Percentiles rank a stretch among this genome's conserved stretches.
Evolutionary conservation across 2,329 filamentous ascomycete genomes (phyloP).

Genomic region (Cercospora brassicicola): DNA sequence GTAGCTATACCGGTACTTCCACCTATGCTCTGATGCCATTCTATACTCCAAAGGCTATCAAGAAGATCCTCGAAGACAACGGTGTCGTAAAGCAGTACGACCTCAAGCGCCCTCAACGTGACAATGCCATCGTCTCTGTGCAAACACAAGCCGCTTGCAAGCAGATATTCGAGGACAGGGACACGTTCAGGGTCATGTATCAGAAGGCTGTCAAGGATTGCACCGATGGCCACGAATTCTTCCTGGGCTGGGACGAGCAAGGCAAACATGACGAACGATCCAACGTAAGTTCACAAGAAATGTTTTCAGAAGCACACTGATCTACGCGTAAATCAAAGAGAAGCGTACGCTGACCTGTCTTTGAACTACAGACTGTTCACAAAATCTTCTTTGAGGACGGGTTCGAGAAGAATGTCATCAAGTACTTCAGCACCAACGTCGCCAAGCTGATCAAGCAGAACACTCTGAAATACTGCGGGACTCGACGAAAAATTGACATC

Average conservation of each 20-base stretch:
- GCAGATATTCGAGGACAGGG: constrained; percentile 51
- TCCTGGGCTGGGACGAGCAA: constrained; percentile 50
- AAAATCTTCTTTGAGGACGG: constrained; percentile 49
- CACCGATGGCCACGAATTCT: constrained; percentile 50
- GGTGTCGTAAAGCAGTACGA: constrained; percentile 51
- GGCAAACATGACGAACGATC: constrained; percentile 46
- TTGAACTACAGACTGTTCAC: constrained; percentile 38
- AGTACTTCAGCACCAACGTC: constrained; percentile 49
- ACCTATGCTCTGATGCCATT: constrained; percentile 53
- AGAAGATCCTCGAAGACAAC: constrained; percentile 51
- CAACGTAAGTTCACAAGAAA: constrained; percentile 12
- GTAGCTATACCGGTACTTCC: constrained; percentile 52
- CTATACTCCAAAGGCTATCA: constrained; percentile 53
- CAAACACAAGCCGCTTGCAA: constrained; percentile 54
- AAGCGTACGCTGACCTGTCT: constrained; percentile 19
- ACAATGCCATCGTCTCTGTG: constrained; percentile 48
- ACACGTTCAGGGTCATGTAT: constrained; percentile 52
- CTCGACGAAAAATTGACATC: constrained; percentile 51
- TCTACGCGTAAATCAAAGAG: not conserved
- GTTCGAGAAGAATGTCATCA: constrained; percentile 47
- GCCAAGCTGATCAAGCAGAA: constrained; percentile 49
- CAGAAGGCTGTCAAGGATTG: constrained; percentile 33
- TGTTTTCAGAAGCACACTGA: not conserved
- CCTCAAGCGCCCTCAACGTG: constrained; percentile 38
- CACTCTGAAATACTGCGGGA: constrained; percentile 50